These are phyloP conservation scores for Sporothrix humicola DNA, from an alignment of 2,329 filamentous ascomycete genomes.

Conservation along the genomic window DNA sequence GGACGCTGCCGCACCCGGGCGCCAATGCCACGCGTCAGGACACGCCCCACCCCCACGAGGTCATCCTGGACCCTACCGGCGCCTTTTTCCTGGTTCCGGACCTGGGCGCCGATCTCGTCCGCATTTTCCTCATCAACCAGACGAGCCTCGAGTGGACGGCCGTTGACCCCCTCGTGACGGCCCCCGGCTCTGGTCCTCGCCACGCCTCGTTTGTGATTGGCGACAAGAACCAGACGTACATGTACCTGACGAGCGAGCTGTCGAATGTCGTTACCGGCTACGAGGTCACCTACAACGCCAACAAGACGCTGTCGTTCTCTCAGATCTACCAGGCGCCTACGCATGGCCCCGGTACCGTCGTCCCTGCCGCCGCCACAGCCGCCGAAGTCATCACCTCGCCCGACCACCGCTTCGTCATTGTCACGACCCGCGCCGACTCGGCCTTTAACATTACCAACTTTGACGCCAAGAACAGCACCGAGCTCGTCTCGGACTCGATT, in stretches of 20 bases:
- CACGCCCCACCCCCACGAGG: constrained; percentile 67
- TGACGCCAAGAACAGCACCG: constrained; percentile 50
- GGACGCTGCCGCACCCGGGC: constrained; percentile 48
- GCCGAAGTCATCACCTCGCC: constrained; percentile 65
- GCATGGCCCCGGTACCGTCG: constrained; percentile 52
- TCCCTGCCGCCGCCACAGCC: constrained; percentile 53
- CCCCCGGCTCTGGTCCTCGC: constrained; percentile 66
- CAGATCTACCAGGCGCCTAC: constrained; percentile 56
- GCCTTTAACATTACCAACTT: constrained; percentile 57
- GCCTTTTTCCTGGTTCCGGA: constrained; percentile 69
- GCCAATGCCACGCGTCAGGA: constrained; percentile 57
- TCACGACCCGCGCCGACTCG: constrained; percentile 70
- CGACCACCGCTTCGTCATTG: constrained; percentile 66
- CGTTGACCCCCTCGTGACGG: constrained; percentile 49
- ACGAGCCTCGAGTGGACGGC: constrained; percentile 51
- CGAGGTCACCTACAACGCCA: constrained; percentile 57
- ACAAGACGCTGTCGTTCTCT: constrained; percentile 51
- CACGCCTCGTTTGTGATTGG: constrained; percentile 65
- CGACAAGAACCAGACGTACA: constrained; percentile 52
- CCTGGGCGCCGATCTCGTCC: constrained; percentile 67
- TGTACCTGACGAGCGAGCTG: constrained; percentile 68
- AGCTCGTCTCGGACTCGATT: constrained; percentile 66
- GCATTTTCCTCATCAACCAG: constrained; percentile 60
- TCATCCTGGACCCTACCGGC: constrained; percentile 68
- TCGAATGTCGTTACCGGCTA: constrained; percentile 63